Evolutionary conservation across 2,329 filamentous ascomycete genomes (phyloP), one percentile per base, ranked within the genome.

Genomic region (Fusarium sp.): DNA sequence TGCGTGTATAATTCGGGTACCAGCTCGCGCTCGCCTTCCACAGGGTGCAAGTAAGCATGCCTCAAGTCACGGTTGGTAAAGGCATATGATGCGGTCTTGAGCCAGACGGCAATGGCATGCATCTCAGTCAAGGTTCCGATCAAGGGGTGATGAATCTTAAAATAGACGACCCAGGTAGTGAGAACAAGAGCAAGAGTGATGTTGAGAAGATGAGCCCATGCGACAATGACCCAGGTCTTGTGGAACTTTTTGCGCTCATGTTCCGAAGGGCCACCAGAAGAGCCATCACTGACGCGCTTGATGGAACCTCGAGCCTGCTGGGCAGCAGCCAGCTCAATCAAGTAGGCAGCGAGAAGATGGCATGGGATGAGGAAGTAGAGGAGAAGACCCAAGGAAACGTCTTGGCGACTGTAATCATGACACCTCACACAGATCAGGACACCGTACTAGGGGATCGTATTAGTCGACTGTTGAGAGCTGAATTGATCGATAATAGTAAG

Each of bases 41-140:
- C 83, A 3, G 94, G 92, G 75, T 97, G 92, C 22, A 98, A 86
- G 77, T 94, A 93, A 19, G 95, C 94, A 77, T 97, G 94, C 40
- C 96, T 92, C 34, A 99, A 88, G 78, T 99, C 96, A 69, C 96
- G 91, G 80, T 99, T 99, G 26, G 96, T 98, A 75, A 98, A 92
- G 24, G 95, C 96, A 77, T 98, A 99, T 0, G 94, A 98, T 69
- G 94, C 93, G 33, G 92, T 94, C 84, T 99, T 99, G 75, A 99
- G 87, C 91, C 94, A 98, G 51, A 98, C 94, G 57, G 98, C 92
- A 74, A 98, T 90, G 68, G 94, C 94, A 78, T 99, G 96, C 64
- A 97, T 82, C 80, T 98, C 93, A 68, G 92, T 94, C 49, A 97
- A 83, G 1, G 94, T 97, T 42, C 96, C 96, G 72, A 99, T 97